Evolutionary conservation across 148 eudicot genomes (phyloP), one percentile per base, ranked within the genome.

Genomic region (Cornus florida): DNA sequence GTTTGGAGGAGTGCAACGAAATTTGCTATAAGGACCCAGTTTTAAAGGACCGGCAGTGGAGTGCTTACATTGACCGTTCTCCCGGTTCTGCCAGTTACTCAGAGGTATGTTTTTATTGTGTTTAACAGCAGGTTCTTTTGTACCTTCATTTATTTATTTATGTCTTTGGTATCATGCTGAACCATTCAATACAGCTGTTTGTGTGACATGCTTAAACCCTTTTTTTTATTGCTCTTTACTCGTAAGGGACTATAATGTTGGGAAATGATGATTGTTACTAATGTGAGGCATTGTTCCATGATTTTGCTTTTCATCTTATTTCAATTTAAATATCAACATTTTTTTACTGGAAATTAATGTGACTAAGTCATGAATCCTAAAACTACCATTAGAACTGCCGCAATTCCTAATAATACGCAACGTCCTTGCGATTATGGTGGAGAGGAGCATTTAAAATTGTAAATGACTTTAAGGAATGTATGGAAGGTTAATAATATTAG

Each of bases 11-110:
- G 56, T 94, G 99, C 79, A 88, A 97, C 19, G 97, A 97, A 84
- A 90, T 97, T 79, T 97, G 99, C 81, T 94, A 90, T 60, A 97
- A 97, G 90, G 98, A 97, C 62, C 99, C 99, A 13, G 99, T 97
- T 71, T 82, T 97, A 19, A 92, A 97, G 88, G 97, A 97, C 83
- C 88, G 76, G 81, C 84, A 97, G 74, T 97, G 99, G 99, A 97
- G 98, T 87, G 92, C 99, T 82, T 97, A 82, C 83, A 97, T 94
- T 82, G 99, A 97, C 78, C 95, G 99, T 72, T 97, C 99, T 79
- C 99, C 99, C 82, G 99, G 98, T 78, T 80, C 93, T 82, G 90
- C 82, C 33, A 86, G 79, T 86, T 90, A 94, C 86, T 92, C 98
- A 3, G 90, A 94, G 99, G 99, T 96, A 80, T 68, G 24, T 73